Evolutionary conservation across 345 rosid genomes (phyloP), one percentile per base, ranked within the genome.

Genomic region (Dipteronia sinensis): DNA sequence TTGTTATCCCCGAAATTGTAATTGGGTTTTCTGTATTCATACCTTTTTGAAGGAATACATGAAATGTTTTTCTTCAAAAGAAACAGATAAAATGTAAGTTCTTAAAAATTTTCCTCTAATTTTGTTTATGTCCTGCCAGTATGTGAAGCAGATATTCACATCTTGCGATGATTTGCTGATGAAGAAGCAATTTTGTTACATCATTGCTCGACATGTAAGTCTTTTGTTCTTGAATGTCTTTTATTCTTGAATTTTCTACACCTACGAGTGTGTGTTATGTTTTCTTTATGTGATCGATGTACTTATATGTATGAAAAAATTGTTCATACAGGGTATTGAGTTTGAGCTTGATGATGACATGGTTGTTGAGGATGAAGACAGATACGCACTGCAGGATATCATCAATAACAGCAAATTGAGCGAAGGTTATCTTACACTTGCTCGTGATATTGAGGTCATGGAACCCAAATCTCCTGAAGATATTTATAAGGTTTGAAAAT

Each of bases 381-480:
- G 91, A 86, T 91, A 89, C 38, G 76, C 42, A 59, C 80, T 91
- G 79, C 98, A 94, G 80, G 98, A 97, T 38, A 92, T 97, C 25
- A 84, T 97, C 74, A 97, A 94, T 82, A 94, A 93, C 76, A 31
- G 78, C 29, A 91, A 88, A 84, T 75, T 97, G 75, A 91, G 95
- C 76, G 99, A 94, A 84, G 95, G 98, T 71, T 97, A 94, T 84
- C 92, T 97, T 69, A 86, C 95, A 3, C 98, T 97, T 82, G 98
- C 98, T 77, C 94, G 97, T 71, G 99, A 97, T 90, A 90, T 97
- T 42, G 98, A 97, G 89, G 99, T 97, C 84, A 91, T 97, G 98
- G 99, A 97, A 86, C 89, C 98, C 71, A 97, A 92, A 81, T 89
- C 97, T 51, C 98, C 97, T 71, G 98, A 97, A 85, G 98, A 97